A percentile compares a stretch with the other conserved stretches of the same genome.
Evolutionary conservation across 2,329 filamentous ascomycete species (phyloP).

Genomic region (Colletotrichum coccodes): DNA sequence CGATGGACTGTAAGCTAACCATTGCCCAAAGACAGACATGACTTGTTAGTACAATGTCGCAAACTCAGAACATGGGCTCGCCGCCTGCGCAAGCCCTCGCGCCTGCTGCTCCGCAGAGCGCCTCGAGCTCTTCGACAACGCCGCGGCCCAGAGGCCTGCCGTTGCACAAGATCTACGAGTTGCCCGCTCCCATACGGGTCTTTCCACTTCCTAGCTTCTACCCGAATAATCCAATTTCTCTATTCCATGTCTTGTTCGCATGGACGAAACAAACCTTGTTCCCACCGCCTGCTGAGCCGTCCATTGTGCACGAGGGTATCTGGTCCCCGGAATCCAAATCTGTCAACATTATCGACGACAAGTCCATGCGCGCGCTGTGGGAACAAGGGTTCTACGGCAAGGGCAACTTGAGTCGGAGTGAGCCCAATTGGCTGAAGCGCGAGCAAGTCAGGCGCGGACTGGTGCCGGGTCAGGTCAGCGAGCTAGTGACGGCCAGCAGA

Average conservation of each 20-base stretch:
- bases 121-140: slow-evolving; percentile 36
- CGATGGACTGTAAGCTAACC: slow-evolving; percentile 31
- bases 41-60: slow-evolving; percentile 55
- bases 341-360: slow-evolving; percentile 82
- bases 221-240: slow-evolving; percentile 89
- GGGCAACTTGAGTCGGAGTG: slow-evolving; percentile 90
- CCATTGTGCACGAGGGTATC: slow-evolving; percentile 74
- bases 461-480: slow-evolving; percentile 76
- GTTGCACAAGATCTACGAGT: slow-evolving; percentile 80
- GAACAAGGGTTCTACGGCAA: slow-evolving; percentile 98
- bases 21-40: slow-evolving; percentile 56
- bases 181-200: slow-evolving; percentile 82
- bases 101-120: slow-evolving; percentile 31
- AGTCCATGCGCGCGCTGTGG: slow-evolving; percentile 85
- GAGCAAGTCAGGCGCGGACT: slow-evolving; percentile 79
- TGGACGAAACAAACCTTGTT: slow-evolving; percentile 81
- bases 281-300: slow-evolving; percentile 72
- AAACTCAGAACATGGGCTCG: slow-evolving; percentile 39
- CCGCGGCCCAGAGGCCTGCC: slow-evolving; percentile 48
- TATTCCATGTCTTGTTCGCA: slow-evolving; percentile 81
- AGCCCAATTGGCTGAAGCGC: slow-evolving; percentile 90
- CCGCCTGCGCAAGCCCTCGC: slow-evolving; percentile 19
- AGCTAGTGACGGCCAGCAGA: slow-evolving; percentile 80
- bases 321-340: slow-evolving; percentile 87
- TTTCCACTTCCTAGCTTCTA: slow-evolving; percentile 90